These are phyloP conservation scores for Sinapis alba DNA, from an alignment of 441 rosid species.

Conservation along the genomic window DNA sequence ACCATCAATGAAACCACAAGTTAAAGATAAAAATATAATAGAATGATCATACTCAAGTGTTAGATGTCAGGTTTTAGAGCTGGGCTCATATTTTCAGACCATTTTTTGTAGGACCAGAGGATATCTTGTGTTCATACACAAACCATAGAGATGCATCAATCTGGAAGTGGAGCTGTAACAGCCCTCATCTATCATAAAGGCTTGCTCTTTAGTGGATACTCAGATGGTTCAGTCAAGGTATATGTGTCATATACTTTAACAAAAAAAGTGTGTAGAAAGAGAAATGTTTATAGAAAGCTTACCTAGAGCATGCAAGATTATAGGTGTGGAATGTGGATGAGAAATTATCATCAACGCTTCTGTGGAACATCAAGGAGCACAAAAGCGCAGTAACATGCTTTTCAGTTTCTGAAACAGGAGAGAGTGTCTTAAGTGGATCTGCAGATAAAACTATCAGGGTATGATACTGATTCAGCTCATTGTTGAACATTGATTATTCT, in stretches of 20 bases:
- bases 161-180: conserved; percentile 74
- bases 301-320: conserved; percentile 5
- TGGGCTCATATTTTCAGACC: conserved; percentile 1
- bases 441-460: conserved; percentile 82
- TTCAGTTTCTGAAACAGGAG: conserved; percentile 75
- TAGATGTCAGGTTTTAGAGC: not conserved
- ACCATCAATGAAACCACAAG: not conserved
- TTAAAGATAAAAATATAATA: not conserved
- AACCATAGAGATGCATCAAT: conserved; percentile 70
- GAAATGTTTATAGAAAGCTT: not conserved
- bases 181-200: conserved; percentile 89
- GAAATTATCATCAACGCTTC: conserved; percentile 59
- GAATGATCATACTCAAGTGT: conserved; percentile 11
- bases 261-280: not conserved
- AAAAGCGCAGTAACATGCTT: conserved; percentile 80
- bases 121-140: conserved; percentile 96
- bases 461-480: conserved; percentile 12
- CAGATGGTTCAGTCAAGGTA: conserved; percentile 91
- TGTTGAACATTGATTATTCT: not conserved
- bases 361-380: conserved; percentile 79
- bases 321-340: conserved; percentile 77
- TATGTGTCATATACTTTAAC: not conserved
- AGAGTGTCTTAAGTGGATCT: conserved; percentile 85
- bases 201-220: conserved; percentile 79
- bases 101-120: conserved; percentile 56